Percentiles rank a stretch among this genome's conserved stretches.
Evolutionary conservation across 371 early-diverging fungal genomes (phyloP).

Genomic region (Fennellomyces sp.): DNA sequence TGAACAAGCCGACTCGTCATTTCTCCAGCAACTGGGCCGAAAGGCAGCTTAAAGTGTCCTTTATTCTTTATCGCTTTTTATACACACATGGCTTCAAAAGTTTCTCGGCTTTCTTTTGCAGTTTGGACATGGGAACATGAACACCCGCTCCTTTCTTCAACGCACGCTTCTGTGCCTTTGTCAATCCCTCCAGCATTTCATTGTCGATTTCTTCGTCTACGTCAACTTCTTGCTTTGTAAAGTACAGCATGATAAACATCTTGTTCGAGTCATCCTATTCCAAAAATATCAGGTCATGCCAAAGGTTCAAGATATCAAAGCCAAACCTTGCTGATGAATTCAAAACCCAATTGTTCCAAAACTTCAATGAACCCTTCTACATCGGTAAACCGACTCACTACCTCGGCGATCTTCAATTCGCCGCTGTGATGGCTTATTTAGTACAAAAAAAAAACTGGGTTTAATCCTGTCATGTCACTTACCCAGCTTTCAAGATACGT

Average conservation of each 20-base stretch:
- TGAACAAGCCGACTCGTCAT: constrained; percentile 35
- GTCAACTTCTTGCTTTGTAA: constrained; percentile 57
- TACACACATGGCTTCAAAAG: constrained; percentile 90
- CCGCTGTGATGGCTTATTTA: constrained; percentile 58
- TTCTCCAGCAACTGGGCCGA: not conserved
- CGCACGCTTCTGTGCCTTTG: constrained; percentile 50
- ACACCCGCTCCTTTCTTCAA: constrained; percentile 51
- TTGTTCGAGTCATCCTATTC: constrained; percentile 73
- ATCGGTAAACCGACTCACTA: constrained; percentile 85
- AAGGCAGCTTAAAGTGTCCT: not conserved
- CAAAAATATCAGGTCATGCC: not conserved
- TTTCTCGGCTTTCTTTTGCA: constrained; percentile 42
- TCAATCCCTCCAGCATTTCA: constrained; percentile 39
- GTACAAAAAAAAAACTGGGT: not conserved
- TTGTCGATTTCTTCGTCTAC: constrained; percentile 31
- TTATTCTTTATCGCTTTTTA: constrained; percentile 72
- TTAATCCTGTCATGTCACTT: constrained; percentile 21
- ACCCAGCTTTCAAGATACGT: constrained; percentile 86
- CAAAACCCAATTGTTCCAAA: constrained; percentile 76
- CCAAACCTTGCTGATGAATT: constrained; percentile 62
- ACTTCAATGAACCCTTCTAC: constrained; percentile 77
- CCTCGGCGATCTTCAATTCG: constrained; percentile 93
- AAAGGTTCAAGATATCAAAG: no score
- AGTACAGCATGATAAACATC: constrained; percentile 92
- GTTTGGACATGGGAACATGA: constrained; percentile 18